Evolutionary conservation across 2,329 filamentous ascomycete species (phyloP).

Genomic region (Pleurostoma richardsiae): DNA sequence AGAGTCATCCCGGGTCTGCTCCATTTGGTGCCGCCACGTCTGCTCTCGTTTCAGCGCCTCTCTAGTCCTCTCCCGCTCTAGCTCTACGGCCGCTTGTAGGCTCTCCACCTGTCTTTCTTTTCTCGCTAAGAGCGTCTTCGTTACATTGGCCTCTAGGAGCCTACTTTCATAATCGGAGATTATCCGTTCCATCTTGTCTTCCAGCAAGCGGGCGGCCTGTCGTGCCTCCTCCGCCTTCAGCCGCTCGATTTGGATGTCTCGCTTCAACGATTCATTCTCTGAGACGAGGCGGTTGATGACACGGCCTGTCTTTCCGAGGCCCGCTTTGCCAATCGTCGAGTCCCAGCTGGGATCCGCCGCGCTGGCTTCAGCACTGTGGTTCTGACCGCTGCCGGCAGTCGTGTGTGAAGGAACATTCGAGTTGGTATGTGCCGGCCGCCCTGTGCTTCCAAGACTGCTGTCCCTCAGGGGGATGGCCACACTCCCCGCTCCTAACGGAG

Average conservation of each 20-base stretch:
- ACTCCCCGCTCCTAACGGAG: constrained; percentile 8
- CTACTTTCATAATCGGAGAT: constrained; percentile 65
- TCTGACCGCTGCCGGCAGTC: neutral
- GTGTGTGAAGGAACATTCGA: neutral
- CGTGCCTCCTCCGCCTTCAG: constrained; percentile 66
- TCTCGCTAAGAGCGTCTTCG: constrained; percentile 63
- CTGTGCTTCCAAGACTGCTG: constrained; percentile 9
- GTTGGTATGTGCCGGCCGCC: neutral
- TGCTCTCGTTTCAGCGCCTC: constrained; percentile 56
- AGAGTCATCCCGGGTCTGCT: constrained; percentile 54
- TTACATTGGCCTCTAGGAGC: constrained; percentile 65
- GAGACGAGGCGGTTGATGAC: constrained; percentile 79
- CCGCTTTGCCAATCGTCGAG: constrained; percentile 64
- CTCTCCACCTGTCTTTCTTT: constrained; percentile 73
- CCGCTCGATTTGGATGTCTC: constrained; percentile 64
- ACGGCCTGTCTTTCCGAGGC: constrained; percentile 67
- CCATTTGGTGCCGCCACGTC: constrained; percentile 59
- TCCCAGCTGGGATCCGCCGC: constrained; percentile 41
- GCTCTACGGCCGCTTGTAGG: constrained; percentile 57
- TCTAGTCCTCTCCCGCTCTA: constrained; percentile 57
- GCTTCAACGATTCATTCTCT: constrained; percentile 72
- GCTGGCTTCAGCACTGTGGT: constrained; percentile 3
- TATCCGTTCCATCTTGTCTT: constrained; percentile 67
- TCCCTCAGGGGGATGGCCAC: constrained; percentile 19
- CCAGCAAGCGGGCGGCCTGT: constrained; percentile 60